phyloP scores from a whole-genome alignment of 2,329 filamentous ascomycete genomes.

The Pyrenophora graminea region DNA sequence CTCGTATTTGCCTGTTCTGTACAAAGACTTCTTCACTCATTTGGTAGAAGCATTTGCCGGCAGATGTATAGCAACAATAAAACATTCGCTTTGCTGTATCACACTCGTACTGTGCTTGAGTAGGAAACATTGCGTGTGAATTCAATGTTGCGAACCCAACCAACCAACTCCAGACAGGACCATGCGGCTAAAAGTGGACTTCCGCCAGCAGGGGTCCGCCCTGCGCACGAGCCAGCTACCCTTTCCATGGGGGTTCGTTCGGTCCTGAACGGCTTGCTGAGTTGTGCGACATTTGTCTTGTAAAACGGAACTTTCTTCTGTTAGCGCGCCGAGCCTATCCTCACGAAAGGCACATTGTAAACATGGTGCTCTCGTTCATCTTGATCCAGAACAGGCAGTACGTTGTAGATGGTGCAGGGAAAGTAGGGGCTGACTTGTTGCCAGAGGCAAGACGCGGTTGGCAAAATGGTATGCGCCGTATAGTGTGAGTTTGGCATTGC shows the following conservation, averaged over 20 bases:
- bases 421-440: background rate
- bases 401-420: background rate
- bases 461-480: slow-evolving; percentile 99
- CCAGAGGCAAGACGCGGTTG: slow-evolving; percentile 93
- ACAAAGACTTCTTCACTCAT: background rate
- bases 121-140: background rate
- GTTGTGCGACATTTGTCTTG: slow-evolving; percentile 2
- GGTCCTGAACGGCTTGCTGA: background rate
- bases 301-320: background rate
- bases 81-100: background rate
- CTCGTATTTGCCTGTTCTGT: background rate
- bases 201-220: slow-evolving; percentile 8
- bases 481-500: slow-evolving; percentile 59
- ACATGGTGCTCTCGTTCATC: slow-evolving; percentile 79
- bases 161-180: background rate
- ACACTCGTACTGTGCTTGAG: background rate
- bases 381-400: slow-evolving; percentile 89
- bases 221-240: slow-evolving; percentile 8
- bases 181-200: slow-evolving; percentile 20
- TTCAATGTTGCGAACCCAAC: background rate
- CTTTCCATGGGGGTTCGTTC: background rate
- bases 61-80: background rate
- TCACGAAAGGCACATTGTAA: slow-evolving; percentile 17
- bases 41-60: background rate
- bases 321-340: slow-evolving; percentile 14